Percentiles rank a stretch among this genome's conserved stretches.
phyloP scores from a whole-genome alignment of 805 yeast species.

The Yamadazyma insecticola region DNA sequence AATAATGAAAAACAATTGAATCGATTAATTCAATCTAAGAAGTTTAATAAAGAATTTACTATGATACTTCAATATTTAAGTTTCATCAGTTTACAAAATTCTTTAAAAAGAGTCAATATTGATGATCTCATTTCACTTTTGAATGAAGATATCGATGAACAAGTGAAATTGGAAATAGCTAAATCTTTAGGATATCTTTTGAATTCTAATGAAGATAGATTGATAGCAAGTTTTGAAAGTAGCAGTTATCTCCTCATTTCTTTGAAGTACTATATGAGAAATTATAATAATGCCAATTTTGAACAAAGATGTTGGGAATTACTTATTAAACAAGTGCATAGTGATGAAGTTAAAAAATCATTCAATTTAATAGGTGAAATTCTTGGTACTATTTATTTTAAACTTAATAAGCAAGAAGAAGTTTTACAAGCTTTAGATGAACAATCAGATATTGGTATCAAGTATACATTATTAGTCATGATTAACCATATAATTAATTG shows the following conservation, averaged over 20 bases:
- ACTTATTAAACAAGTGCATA: conserved; percentile 10
- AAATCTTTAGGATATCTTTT: conserved; percentile 47
- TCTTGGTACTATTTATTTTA: too few species aligned
- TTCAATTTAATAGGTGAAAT: conserved; percentile 34
- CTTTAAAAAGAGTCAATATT: conserved; percentile 4
- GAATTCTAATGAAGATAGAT: conserved; percentile 27
- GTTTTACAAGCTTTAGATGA: conserved; percentile 9
- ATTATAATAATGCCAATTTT: conserved; percentile 20
- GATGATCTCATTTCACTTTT: conserved; percentile 5
- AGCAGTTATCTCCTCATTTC: conserved; percentile 15
- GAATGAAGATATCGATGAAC: conserved; percentile 27
- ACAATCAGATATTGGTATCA: conserved; percentile 11
- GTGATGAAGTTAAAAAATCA: conserved; percentile 9
- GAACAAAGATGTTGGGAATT: conserved; percentile 16
- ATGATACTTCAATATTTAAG: conserved; percentile 7
- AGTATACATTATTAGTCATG: conserved; percentile 30
- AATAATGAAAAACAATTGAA: conserved; percentile 4
- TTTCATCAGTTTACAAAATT: conserved; percentile 6
- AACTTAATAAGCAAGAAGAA: conserved; percentile 19
- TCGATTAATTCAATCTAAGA: conserved; percentile 2
- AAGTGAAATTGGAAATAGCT: conserved; percentile 44
- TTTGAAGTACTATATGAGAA: conserved; percentile 17
- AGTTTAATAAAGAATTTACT: conserved; percentile 2
- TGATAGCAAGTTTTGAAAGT: conserved; percentile 23
- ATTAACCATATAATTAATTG: conserved; percentile 19